Base-by-base conservation (phyloP, 164 flowering plant genomes). In the Protea cynaroides region DNA sequence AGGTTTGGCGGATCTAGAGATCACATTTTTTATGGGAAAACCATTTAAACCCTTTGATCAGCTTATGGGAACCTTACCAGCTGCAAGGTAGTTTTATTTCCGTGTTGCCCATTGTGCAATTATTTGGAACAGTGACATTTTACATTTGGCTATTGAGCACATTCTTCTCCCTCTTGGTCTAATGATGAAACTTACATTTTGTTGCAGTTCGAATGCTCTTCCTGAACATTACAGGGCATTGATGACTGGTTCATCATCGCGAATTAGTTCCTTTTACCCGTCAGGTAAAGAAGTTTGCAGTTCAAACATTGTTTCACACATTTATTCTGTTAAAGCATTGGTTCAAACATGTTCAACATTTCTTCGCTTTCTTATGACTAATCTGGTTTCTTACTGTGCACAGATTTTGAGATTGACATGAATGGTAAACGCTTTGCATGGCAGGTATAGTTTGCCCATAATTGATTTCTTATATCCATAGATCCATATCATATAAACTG, bases 41-140 rank as follows among this genome's bases (percentile, higher is more conserved):
- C 96, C 99, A 37, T 95, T 95, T 74, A 95, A 87, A 71, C 99
- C 99, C 47, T 90, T 95, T 71, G 97, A 95, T 80, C 99, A 95
- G 76, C 94, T 95, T 22, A 81, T 95, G 89, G 99, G 99, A 72
- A 87, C 94, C 19, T 74, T 95, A 37, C 99, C 99, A 61, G 96
- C 94, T 75, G 88, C 97, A 68, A 95, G 97, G 99, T 29, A 29
- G 34, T 94, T 44, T 51, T 23, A 40, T 29, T 44, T 57, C 59
- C 40, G 24, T 47, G 5, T 65, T 37, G 18, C 18, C 49, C 25
- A 0, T 65, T 36, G 17, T 14, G 15, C 34, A 44, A 24, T 29
- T 37, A 21, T 22, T 29, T 8, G 19, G 24, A 21, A 49, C 43
- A 40, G 46, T 40, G 46, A 8, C 46, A 8, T 40, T 8, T 40